Evolutionary conservation across 2,329 filamentous ascomycete genomes (phyloP).

Genomic region (Talaromyces sp.): DNA sequence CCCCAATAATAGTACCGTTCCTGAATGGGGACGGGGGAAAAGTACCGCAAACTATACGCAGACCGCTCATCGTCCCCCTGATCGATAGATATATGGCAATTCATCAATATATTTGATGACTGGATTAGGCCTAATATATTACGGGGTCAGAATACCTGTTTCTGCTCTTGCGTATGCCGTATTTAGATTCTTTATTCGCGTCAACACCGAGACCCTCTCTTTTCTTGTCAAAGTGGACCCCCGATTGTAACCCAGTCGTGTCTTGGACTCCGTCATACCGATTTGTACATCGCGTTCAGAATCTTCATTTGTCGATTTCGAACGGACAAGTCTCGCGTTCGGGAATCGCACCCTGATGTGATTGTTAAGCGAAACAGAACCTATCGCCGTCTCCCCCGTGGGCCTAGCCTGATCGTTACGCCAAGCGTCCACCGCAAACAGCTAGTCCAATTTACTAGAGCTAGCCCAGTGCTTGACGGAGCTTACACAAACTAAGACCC

Average conservation of each 20-base stretch:
- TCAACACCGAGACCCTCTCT: not conserved
- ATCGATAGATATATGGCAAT: too few relatives aligned
- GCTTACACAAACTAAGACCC: not conserved
- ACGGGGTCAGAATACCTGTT: too few relatives aligned
- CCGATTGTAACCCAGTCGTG: not conserved
- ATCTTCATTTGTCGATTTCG: too few relatives aligned
- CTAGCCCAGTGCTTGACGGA: not conserved
- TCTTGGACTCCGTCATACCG: not conserved
- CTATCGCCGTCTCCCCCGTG: not conserved
- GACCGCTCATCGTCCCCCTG: too few relatives aligned
- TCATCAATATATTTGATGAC: too few relatives aligned
- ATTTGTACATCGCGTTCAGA: too few relatives aligned
- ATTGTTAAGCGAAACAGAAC: not conserved
- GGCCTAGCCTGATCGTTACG: slow-evolving; percentile 1
- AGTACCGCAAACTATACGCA: too few relatives aligned
- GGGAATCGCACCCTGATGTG: too few relatives aligned
- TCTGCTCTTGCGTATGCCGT: not conserved
- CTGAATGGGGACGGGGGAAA: too few relatives aligned
- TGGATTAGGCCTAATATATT: too few relatives aligned
- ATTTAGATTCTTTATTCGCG: not conserved
- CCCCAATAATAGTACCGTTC: not conserved
- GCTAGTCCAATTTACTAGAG: not conserved
- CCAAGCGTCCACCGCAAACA: not conserved
- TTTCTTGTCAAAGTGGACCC: slow-evolving; percentile 2
- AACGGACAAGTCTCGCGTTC: too few relatives aligned